Evolutionary conservation across 495 filamentous ascomycete species (phyloP), one percentile per base, ranked within the genome.

Genomic region (Bryoglossum gracile): DNA sequence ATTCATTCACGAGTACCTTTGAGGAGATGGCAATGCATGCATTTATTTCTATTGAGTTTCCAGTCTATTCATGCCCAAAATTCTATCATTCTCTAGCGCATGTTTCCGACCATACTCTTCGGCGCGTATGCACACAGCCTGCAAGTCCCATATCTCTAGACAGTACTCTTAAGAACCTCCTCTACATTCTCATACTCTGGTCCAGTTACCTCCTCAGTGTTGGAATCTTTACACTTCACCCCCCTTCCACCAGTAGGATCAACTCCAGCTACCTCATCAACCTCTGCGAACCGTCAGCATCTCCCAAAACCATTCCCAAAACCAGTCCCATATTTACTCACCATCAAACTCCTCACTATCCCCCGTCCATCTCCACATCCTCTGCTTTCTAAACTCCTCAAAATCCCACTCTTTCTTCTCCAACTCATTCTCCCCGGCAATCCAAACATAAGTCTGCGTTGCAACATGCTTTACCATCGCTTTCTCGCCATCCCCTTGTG

Each of bases 401-500:
- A 84, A 85, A 66, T 92, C 86, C 89, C 89, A 95, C 63, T 92
- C 87, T 21, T 63, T 62, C 28, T 70, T 60, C 60, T 92, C 87
- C 43, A 95, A 63, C 24, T 55, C 34, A 13, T 62, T 50, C 41
- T 54, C 51, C 0, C 64, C 65, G 3, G 68, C 56, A n/a, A 68
- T 66, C 70, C 75, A 96, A 11, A 95, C 74, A 66, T 97, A 96
- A n/a, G 85, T 83, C 59, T 84, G 73, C 11, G 82, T 81, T 38
- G 75, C 68, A 13, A 78, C 75, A 3, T 71, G 74, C 8, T 66
- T 61, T n/a, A n/a, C n/a, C 3, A 65, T 70, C 8, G 62, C 65
- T 14, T 50, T 59, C 21, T 65, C 64, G 0, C 67, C 60, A 0
- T 66, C 60, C 8, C 68, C 69, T 2, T 58, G 62, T 22, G 89